Conservation (phyloP, 352 stramenopile species). For the Phytophthora capsici region DNA sequence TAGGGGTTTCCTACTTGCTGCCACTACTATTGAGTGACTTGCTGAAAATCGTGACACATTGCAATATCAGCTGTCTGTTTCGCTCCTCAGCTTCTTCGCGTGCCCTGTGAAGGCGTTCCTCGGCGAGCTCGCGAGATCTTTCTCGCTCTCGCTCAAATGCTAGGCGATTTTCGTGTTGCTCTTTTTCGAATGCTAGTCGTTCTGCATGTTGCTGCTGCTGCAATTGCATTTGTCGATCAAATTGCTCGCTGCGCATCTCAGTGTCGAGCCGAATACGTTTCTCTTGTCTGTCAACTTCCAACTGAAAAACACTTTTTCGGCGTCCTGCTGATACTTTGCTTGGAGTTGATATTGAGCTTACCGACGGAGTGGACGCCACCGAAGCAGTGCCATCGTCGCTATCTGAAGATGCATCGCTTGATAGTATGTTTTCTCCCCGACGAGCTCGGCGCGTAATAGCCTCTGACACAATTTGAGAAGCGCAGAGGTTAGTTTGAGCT, state of each 20-base stretch:
- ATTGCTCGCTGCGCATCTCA: background rate
- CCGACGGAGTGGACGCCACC: background rate
- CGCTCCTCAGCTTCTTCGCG: background rate
- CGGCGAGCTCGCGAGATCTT: background rate
- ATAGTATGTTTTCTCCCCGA: background rate
- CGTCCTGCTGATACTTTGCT: background rate
- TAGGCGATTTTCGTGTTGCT: background rate
- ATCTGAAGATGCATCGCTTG: background rate
- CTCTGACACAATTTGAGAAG: background rate
- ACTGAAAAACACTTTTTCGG: background rate
- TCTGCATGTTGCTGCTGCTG: background rate
- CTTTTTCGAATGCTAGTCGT: background rate
- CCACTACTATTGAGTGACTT: background rate
- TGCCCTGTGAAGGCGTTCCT: background rate
- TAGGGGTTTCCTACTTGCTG: background rate
- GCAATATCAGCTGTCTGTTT: background rate
- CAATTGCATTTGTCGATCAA: background rate
- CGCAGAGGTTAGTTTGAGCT: background rate
- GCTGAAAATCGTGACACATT: background rate
- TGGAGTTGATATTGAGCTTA: background rate
- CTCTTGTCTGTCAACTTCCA: background rate
- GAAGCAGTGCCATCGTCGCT: background rate
- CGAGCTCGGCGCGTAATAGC: background rate
- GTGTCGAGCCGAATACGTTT: background rate
- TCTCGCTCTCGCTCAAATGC: background rate